Evolutionary conservation across 1,284 basidiomycete genomes (phyloP), one percentile per base, ranked within the genome.

Genomic region (Leccinum griseonigrum): DNA sequence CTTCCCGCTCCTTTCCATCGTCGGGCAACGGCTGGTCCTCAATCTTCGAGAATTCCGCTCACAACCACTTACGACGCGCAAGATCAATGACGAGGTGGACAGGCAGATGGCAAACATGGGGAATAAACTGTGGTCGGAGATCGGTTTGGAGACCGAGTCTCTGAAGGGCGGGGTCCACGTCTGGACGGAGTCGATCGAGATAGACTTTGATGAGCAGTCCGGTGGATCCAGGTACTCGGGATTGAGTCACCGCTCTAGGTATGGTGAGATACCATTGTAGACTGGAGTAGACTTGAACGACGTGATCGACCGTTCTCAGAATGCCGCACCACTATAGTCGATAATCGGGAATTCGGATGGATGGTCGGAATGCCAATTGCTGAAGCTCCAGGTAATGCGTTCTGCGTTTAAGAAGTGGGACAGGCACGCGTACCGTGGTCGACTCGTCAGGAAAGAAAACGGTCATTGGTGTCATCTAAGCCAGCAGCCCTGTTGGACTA

Each of bases 1-100:
- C 8, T 14, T 43, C 2, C 56, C 56, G 14, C 28, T 62, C 1
- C 13, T 67, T n/a, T 60, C 67, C 1, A 9, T 61, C 9, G 38
- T 61, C 3, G 67, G 67, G 8, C 67, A 67, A 32, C 66, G 60
- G 3, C 59, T 69, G 38, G 58, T 68, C 8, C 61, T 69, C 43
- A 68, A 69, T 48, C 61, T 68, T 7, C 65, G 67, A 10, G 54
- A 57, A 38, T 53, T 61, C 22, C 52, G 40, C 14, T 36, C 14
- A 9, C 56, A 43, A 28, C 48, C 16, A 3, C 48, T 58, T 9
- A 60, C 61, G 3, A 61, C 46, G 3, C 43, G 59, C 16, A 55
- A 63, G 31, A 46, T 64, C 6, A 67, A 65, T n/a, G 46, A 36
- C 3, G 67, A 67, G 18, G 52, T 68, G n/a, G 62, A 68, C 29